phyloP scores from a whole-genome alignment of 1,284 basidiomycete genomes.

The Ustilago cynodontis region DNA sequence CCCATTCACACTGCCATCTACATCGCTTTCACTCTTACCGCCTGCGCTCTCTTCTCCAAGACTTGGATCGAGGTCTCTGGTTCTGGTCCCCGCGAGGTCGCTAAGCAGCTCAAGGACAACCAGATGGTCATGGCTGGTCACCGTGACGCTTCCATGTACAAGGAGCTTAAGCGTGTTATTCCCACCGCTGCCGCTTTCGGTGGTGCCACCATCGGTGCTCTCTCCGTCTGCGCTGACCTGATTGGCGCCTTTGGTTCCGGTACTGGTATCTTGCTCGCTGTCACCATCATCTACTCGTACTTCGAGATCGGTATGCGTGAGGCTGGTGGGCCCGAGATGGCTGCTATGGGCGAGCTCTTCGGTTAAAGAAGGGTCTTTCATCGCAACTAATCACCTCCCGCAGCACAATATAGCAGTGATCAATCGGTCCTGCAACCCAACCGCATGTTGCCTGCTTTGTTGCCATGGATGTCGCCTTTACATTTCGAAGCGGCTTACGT shows the following conservation, averaged over 20 bases:
- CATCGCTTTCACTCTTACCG: conserved; percentile 90
- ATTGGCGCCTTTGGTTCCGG: conserved; percentile 96
- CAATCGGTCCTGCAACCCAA: background rate
- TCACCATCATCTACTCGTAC: conserved; percentile 89
- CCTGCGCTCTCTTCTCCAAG: conserved; percentile 97
- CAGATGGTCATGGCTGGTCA: conserved; percentile 99
- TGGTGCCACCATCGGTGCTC: conserved; percentile 90
- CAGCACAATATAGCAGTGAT: conserved; percentile 13
- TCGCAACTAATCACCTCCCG: background rate
- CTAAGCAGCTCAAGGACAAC: conserved; percentile 98
- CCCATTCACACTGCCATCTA: conserved; percentile 94
- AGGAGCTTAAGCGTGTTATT: conserved; percentile 96
- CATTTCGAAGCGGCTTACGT: background rate
- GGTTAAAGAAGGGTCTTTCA: conserved; percentile 25
- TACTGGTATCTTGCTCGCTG: conserved; percentile 97
- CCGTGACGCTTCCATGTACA: conserved; percentile 97
- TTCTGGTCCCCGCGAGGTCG: conserved; percentile 92
- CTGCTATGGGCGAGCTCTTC: conserved; percentile 71
- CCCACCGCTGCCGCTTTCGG: conserved; percentile 97
- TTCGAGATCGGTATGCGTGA: conserved; percentile 74
- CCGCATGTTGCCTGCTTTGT: background rate
- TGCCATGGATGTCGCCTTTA: background rate
- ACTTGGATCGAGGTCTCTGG: conserved; percentile 99
- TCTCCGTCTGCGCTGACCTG: conserved; percentile 95
- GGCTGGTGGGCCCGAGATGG: conserved; percentile 72